Evolutionary conservation across 176 grass and related monocot species (phyloP).

Genomic region (Oryza officinalis): DNA sequence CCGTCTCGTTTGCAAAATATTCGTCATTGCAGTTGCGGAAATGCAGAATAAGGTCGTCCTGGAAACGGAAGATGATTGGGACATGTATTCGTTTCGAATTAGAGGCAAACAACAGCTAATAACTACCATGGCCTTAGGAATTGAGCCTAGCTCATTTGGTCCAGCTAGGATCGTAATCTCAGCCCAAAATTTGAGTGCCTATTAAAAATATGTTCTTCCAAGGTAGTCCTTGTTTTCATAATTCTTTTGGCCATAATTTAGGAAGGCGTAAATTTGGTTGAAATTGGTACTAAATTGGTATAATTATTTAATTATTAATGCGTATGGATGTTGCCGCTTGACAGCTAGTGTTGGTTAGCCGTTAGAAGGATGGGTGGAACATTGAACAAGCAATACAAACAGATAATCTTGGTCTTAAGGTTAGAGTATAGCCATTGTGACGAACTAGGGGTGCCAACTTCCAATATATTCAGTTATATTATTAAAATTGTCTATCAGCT

Average conservation of each 20-base stretch:
- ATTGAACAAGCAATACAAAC: constrained; percentile 3
- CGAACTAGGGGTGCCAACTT: neutral
- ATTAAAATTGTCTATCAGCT: neutral
- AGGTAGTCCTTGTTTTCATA: neutral
- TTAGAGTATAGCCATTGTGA: neutral
- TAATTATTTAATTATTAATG: neutral
- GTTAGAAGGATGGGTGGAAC: neutral
- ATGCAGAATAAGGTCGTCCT: neutral
- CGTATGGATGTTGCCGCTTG: neutral
- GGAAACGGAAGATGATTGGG: neutral
- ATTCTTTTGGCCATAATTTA: neutral
- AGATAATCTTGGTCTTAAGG: neutral
- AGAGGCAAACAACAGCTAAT: neutral
- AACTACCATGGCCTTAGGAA: neutral
- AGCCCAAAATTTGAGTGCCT: neutral
- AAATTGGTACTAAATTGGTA: neutral
- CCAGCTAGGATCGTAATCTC: neutral
- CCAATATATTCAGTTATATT: neutral
- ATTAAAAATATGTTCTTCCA: neutral
- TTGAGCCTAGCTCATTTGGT: neutral
- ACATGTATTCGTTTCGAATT: neutral
- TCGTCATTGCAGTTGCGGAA: neutral
- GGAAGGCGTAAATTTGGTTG: neutral
- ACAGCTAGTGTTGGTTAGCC: neutral
- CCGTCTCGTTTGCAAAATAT: neutral